phyloP scores from a whole-genome alignment of 164 flowering plant genomes.

The Vitis rotundifolia region DNA sequence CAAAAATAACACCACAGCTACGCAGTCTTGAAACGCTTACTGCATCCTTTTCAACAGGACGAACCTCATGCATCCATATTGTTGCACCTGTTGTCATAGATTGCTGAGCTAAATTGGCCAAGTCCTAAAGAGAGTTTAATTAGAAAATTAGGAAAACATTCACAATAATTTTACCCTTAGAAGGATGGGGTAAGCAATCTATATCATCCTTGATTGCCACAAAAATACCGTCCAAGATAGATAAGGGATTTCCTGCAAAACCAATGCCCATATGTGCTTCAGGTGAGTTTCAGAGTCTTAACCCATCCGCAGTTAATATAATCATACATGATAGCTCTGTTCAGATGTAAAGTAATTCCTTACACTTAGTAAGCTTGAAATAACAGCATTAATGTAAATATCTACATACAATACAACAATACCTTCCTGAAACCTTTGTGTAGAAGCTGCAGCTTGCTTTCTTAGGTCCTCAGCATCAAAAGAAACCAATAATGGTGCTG shows the following conservation, averaged over 20 bases:
- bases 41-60: conserved; percentile 65
- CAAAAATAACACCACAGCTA: conserved; percentile 78
- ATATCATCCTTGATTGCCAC: conserved; percentile 97
- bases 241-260: conserved; percentile 74
- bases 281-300: background rate
- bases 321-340: background rate
- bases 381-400: background rate
- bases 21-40: conserved; percentile 80
- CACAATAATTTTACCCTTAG: conserved; percentile 47
- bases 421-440: conserved; percentile 90
- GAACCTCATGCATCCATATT: conserved; percentile 82
- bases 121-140: background rate
- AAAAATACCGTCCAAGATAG: conserved; percentile 87
- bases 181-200: conserved; percentile 78
- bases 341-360: background rate
- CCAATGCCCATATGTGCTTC: background rate
- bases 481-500: conserved; percentile 64
- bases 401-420: conserved; percentile 5
- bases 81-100: conserved; percentile 61
- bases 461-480: conserved; percentile 70
- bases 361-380: background rate
- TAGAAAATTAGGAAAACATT: background rate
- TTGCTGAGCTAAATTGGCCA: conserved; percentile 5
- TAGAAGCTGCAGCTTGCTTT: conserved; percentile 93
- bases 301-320: too few relatives aligned